phyloP scores from a whole-genome alignment of 2,329 filamentous ascomycete genomes.

The Xylariaceae sp. region DNA sequence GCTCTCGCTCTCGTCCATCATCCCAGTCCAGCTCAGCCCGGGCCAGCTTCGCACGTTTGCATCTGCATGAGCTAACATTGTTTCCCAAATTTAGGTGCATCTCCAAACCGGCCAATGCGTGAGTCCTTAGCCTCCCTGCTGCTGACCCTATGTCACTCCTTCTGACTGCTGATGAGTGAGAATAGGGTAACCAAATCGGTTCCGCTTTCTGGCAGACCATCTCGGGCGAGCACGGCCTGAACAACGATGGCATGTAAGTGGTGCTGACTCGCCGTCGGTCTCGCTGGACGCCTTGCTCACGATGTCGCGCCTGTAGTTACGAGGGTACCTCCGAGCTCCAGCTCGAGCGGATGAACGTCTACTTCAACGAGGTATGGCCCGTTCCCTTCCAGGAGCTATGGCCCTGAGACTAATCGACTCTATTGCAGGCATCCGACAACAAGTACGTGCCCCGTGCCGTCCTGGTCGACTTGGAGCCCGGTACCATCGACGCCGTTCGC shows the following conservation, averaged over 20 bases:
- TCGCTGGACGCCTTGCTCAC: not conserved
- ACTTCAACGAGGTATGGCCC: slow-evolving; percentile 71
- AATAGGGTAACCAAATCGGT: slow-evolving; percentile 98
- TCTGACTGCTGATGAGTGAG: not conserved
- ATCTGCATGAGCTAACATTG: not conserved
- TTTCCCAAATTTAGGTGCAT: slow-evolving; percentile 71
- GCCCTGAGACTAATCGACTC: not conserved
- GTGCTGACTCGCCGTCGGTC: not conserved
- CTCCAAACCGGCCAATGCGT: slow-evolving; percentile 99
- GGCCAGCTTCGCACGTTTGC: not conserved
- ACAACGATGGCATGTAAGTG: slow-evolving; percentile 88
- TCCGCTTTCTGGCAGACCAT: slow-evolving; percentile 97
- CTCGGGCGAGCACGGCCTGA: slow-evolving; percentile 89
- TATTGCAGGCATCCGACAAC: slow-evolving; percentile 77
- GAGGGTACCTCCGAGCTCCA: slow-evolving; percentile 98
- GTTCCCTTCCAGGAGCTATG: not conserved
- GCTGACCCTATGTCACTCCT: slow-evolving; percentile 13
- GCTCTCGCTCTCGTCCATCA: not conserved
- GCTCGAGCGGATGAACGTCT: slow-evolving; percentile 99
- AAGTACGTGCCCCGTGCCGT: slow-evolving; percentile 99
- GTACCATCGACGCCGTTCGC: slow-evolving; percentile 99
- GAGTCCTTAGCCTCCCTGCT: slow-evolving; percentile 39
- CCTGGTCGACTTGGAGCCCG: slow-evolving; percentile 98
- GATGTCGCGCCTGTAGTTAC: slow-evolving; percentile 57
- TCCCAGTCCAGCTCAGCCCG: too few relatives aligned